Base-by-base conservation (phyloP, 2,329 filamentous ascomycete species). In the Fusarium sublunatum region DNA sequence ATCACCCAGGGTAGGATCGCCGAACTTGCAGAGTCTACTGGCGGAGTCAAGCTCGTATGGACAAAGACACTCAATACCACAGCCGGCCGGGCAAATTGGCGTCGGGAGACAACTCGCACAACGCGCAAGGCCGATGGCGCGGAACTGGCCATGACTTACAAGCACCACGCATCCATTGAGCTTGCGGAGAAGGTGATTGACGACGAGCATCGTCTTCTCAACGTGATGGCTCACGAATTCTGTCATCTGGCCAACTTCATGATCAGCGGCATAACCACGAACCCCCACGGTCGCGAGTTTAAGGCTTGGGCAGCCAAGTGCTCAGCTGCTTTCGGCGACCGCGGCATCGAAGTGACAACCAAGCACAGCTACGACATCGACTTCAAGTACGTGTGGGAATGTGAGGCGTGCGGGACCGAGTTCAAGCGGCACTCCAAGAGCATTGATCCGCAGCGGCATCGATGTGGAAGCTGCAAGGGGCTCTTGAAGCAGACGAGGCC, bases 161-260 rank as follows among this genome's bases (percentile, higher is more conserved):
- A 78, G 15, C 83, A 85, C 66, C 87, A 94, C 74, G 92, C 92
- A 9, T 87, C 83, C 13, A 97, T 98, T 71, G 93, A 98, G 73
- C 86, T 98, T 3, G 92, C 93, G 0, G 88, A 91, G 51, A 96
- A 96, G 74, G 89, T 97, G 42, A 93, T 98, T 61, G 88, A 92
- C 72, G 85, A 89, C 70, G 86, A 91, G 66, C 77, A 90, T 55
- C 87, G 92, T 4, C 83, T 98, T 2, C 83, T 95, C 63, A 97
- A 97, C 75, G 93, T 95, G 0, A 79, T 98, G n/a, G 92, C 94
- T 0, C 95, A 99, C 74, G 95, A 99, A 71, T 98, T 95, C 79
- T 98, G 95, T 75, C 95, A 99, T 73, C 80, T 98, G 2, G 89
- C 92, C 39, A 96, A 93, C 70, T 97, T 94, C 75, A 96, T 98